These are phyloP conservation scores for Chaetomium strumarium DNA, from an alignment of 2,329 filamentous ascomycete species.

Conservation along the genomic window DNA sequence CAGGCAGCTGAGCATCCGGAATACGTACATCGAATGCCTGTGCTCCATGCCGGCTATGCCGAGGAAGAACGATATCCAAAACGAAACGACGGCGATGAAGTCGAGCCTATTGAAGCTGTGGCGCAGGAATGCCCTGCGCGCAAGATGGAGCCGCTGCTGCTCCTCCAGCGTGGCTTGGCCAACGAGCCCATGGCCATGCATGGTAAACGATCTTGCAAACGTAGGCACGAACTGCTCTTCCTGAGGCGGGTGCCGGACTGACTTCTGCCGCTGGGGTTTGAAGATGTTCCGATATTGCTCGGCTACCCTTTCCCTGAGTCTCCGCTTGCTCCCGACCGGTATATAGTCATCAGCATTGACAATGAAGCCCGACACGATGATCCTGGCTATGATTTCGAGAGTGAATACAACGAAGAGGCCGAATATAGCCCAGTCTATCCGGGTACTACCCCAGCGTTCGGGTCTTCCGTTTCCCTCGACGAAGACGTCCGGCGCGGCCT, in stretches of 20 bases:
- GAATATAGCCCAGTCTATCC: slow-evolving; percentile 76
- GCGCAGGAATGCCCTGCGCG: slow-evolving; percentile 83
- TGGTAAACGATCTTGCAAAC: slow-evolving; percentile 71
- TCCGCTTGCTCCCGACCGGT: slow-evolving; percentile 73
- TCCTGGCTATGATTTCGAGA: slow-evolving; percentile 72
- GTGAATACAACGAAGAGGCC: slow-evolving; percentile 86
- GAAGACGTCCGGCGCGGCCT: slow-evolving; percentile 69
- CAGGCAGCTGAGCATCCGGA: slow-evolving; percentile 93
- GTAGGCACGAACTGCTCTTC: slow-evolving; percentile 46
- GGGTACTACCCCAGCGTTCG: slow-evolving; percentile 57
- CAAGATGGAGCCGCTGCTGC: slow-evolving; percentile 77
- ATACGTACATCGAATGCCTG: slow-evolving; percentile 71
- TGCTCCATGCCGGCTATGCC: slow-evolving; percentile 64
- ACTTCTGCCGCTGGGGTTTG: slow-evolving; percentile 69
- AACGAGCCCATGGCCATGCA: slow-evolving; percentile 56
- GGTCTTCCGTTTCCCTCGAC: slow-evolving; percentile 54
- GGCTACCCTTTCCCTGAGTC: slow-evolving; percentile 65
- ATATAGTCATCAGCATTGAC: slow-evolving; percentile 89
- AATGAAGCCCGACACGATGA: slow-evolving; percentile 89
- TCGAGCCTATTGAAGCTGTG: slow-evolving; percentile 96
- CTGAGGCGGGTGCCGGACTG: slow-evolving; percentile 49
- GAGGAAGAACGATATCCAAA: slow-evolving; percentile 83
- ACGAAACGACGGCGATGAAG: slow-evolving; percentile 89
- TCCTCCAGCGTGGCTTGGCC: slow-evolving; percentile 62
- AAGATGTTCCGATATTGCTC: slow-evolving; percentile 76